Percentiles rank a stretch among this genome's conserved stretches.
Conservation (phyloP, 208 protist species). For the Acanthamoeba castellanii region DNA sequence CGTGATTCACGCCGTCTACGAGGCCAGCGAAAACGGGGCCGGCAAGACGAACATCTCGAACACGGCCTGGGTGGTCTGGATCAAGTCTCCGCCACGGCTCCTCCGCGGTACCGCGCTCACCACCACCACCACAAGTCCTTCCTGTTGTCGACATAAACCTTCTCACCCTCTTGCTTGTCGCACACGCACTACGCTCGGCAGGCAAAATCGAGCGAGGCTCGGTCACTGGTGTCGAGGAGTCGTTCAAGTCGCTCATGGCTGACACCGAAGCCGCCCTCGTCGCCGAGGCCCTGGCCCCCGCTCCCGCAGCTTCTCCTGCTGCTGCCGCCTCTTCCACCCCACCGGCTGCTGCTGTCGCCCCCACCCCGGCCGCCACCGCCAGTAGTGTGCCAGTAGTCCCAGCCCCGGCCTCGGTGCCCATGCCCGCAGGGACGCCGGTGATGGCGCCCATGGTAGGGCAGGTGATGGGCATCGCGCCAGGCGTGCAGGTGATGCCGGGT, state of each 20-base stretch:
- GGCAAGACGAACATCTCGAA: neutral
- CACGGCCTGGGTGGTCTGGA: neutral
- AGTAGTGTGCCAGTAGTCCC: neutral
- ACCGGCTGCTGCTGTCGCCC: neutral
- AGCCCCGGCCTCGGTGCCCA: neutral
- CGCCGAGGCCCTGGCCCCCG: neutral
- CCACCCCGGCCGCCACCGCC: neutral
- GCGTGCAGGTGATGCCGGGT: neutral
- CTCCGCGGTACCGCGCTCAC: neutral
- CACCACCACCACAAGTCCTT: no score
- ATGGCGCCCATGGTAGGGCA: neutral
- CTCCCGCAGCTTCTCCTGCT: neutral
- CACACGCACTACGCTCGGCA: neutral
- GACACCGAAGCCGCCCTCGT: neutral
- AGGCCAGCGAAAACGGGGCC: neutral
- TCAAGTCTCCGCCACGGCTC: neutral
- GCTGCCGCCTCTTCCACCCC: neutral
- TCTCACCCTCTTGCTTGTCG: neutral
- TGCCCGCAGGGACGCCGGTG: neutral
- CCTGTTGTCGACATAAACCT: no score
- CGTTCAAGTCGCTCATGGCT: neutral
- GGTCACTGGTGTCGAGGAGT: conserved; percentile 9
- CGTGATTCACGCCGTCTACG: conserved; percentile 21
- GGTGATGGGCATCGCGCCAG: neutral
- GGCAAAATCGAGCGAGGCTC: conserved; percentile 33